Evolutionary conservation across 495 filamentous ascomycete species (phyloP), one percentile per base, ranked within the genome.

Genomic region (Poronia punctata): DNA sequence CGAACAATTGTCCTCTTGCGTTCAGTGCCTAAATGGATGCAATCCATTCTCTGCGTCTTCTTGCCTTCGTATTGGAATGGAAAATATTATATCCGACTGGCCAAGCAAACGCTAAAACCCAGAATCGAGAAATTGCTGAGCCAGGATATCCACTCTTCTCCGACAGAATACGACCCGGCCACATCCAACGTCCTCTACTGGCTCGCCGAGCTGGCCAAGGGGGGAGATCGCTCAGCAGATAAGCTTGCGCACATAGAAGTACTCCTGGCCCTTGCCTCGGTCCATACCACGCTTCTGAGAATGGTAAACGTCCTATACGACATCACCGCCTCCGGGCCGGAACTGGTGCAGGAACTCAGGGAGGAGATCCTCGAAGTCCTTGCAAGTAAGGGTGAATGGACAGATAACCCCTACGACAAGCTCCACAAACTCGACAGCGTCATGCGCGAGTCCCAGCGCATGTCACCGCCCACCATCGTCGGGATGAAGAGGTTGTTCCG

Each of bases 381-480:
- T 4, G 18, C 17, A 3, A 3, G n/a, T n/a, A 32, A 20, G 29
- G 28, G 2, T 45, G 43, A n/a, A n/a, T n/a, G n/a, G 43, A 5
- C 6, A 10, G 17, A 34, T 3, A 3, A 11, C 7, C 10, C 41
- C 1, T 45, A 45, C 18, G 42, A 33, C 1, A n/a, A 14, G 7
- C 20, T 45, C 7, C 26, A 34, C 11, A 38, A 38, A 12, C 27
- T 45, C 3, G 42, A 45, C 15, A 45, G 42, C 26, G 42, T 45
- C 4, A 8, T 45, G 17, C 1, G 23, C 34, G 42, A 45, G 15
- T 45, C 42, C 3, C 42, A 45, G 17, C 42, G 42, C 5, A 12
- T 22, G 2, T 45, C 42, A 7, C 42, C 42, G 14, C 42, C 31
- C 0, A 38, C 34, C 1, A 38, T 12, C 5, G 2, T 24, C 9